phyloP scores from a whole-genome alignment of 176 grass and related monocot genomes.

The Miscanthus lutarioriparius region DNA sequence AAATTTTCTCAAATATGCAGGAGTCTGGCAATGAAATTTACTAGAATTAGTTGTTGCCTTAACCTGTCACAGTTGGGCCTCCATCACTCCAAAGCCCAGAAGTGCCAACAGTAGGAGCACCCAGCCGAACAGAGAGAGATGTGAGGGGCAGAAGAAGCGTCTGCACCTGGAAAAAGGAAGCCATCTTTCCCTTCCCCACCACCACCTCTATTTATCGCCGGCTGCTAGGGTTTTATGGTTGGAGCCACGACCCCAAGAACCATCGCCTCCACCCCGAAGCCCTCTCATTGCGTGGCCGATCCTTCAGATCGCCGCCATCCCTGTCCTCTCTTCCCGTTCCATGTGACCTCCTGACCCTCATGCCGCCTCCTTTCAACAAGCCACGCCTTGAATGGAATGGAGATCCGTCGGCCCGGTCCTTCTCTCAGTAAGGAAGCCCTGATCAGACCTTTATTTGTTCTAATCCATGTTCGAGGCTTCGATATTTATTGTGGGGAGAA shows the following conservation, averaged over 20 bases:
- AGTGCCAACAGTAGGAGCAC: neutral
- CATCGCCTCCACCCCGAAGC: neutral
- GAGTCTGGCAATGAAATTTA: too few species aligned
- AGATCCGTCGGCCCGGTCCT: neutral
- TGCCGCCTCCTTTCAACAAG: neutral
- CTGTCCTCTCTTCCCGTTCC: neutral
- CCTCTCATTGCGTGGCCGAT: neutral
- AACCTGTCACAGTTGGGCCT: neutral
- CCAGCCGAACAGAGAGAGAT: neutral
- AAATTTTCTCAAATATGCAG: neutral
- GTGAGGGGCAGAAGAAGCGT: neutral
- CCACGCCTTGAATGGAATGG: neutral
- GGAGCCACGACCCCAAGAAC: neutral
- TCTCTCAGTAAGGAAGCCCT: neutral
- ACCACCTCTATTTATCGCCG: neutral
- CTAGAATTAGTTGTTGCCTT: too few species aligned
- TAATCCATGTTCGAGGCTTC: neutral
- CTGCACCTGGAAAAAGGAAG: neutral
- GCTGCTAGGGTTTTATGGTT: slow-evolving; percentile 23
- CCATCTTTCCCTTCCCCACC: neutral
- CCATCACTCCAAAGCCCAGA: neutral
- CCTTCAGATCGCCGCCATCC: neutral
- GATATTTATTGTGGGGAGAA: neutral
- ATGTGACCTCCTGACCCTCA: neutral
- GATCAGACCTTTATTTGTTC: neutral